Base-by-base conservation (phyloP, 768 basidiomycete genomes). In the Kwoniella sp. region DNA sequence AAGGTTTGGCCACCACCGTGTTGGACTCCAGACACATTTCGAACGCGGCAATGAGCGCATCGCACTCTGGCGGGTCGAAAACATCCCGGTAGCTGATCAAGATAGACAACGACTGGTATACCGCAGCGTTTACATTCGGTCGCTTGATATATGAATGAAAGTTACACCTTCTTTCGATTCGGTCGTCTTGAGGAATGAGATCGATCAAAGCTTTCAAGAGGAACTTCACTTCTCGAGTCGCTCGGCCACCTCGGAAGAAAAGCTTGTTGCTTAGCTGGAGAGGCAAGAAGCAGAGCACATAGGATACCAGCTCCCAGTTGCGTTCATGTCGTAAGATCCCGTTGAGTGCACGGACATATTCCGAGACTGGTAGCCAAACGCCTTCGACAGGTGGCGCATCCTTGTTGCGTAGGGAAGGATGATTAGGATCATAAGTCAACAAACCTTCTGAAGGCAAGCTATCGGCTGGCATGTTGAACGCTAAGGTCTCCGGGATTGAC, bases 221-320 rank as follows among this genome's bases (percentile, higher is more conserved):
- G 54, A 82, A 84, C 4, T 86, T 83, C 23, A 94, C 85, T 11
- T 86, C 85, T 15, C 76, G 81, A n/a, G 87, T 84, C 29, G 90
- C 87, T 56, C 87, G 87, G 0, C 91, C 91, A 0, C 96, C 96
- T 75, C 94, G 96, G 80, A 96, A 94, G 58, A 97, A 84, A 73
- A 98, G 93, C 79, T 97, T 98, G 85, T 98, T 98, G 63, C 90
- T 84, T 11, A 98, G 85, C 76, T 98, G 93, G 9, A 87, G 84
- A 1, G 96, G 94, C 0, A 99, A 85, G 82, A 95, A 90, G 74
- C 90, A 92, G 4, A 99, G 84, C 4, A 93, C 84, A 74, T 96
- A 98, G 1, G 93, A 92, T 12, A 96, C 84, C 45, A 98, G 84
- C 64, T 98, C 96, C 94, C 95, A 98, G 67, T 88, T 91, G 52